These are phyloP conservation scores for Ceratobasidium sp. DNA, from an alignment of 1,284 basidiomycete species.

Conservation along the genomic window DNA sequence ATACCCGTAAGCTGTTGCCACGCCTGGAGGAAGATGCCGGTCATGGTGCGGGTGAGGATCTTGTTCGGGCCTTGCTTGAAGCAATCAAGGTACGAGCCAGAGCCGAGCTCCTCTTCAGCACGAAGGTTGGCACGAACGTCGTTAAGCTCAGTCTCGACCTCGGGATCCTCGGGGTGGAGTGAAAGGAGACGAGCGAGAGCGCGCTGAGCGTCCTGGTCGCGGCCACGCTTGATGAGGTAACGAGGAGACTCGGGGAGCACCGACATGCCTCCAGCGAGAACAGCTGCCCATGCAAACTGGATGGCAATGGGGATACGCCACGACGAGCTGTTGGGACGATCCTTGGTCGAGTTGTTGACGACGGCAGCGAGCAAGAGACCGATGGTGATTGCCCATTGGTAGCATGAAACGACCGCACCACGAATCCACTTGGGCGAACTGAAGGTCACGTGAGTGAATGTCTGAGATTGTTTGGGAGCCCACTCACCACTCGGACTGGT, in stretches of 20 bases:
- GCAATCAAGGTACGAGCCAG: slow-evolving; percentile 57
- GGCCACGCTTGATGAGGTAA: slow-evolving; percentile 77
- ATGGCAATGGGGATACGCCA: slow-evolving; percentile 82
- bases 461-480: too few relatives aligned
- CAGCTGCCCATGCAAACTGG: slow-evolving; percentile 71
- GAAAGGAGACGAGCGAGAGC: slow-evolving; percentile 70
- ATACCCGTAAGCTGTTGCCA: slow-evolving; percentile 85
- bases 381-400: slow-evolving; percentile 85
- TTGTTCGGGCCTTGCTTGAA: slow-evolving; percentile 66
- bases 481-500: slow-evolving; percentile 50
- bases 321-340: slow-evolving; percentile 62
- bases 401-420: slow-evolving; percentile 80
- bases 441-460: slow-evolving; percentile 10
- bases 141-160: slow-evolving; percentile 65
- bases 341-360: slow-evolving; percentile 77
- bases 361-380: slow-evolving; percentile 78
- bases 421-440: slow-evolving; percentile 75
- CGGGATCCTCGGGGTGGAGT: slow-evolving; percentile 57
- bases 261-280: slow-evolving; percentile 67
- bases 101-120: slow-evolving; percentile 56
- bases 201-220: slow-evolving; percentile 63
- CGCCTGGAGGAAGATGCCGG: slow-evolving; percentile 72
- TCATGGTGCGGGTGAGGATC: slow-evolving; percentile 73
- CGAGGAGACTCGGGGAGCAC: slow-evolving; percentile 85
- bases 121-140: slow-evolving; percentile 75